Base-by-base conservation (phyloP, 805 yeast species). In the Danielia oregonensis region DNA sequence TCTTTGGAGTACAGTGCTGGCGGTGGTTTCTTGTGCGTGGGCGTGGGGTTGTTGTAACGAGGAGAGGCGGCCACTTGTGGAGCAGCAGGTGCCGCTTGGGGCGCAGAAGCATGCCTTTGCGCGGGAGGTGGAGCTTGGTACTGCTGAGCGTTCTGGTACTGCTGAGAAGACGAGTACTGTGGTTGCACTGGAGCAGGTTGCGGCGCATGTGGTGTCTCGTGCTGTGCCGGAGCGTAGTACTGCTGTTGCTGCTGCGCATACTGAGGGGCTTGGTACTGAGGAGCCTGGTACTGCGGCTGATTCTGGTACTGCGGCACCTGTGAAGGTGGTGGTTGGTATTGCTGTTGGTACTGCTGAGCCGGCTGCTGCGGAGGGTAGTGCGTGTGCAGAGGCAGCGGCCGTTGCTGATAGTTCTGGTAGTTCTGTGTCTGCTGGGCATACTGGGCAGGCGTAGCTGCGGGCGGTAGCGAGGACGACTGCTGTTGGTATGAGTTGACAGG, bases 1-100 rank as follows among this genome's bases (percentile, higher is more conserved):
- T 40, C 51, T 17, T 54, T 38, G 6, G 61, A 50, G 22, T 19
- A 19, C 22, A 7, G 22, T 23, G 41, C 36, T 15, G 36, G 39
- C 6, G 49, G 51, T 9, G 50, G 36, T 26, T 43, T 49, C 22
- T 19, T 19, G 17, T 43, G 43, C 12, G 40, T 17, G 8, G 51
- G 35, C 15, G 31, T 18, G 14, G 24, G n/a, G n/a, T n/a, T n/a
- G n/a, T n/a, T n/a, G n/a, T n/a, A n/a, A n/a, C n/a, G n/a, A n/a
- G n/a, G n/a, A 22, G 24, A 11, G 24, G 16, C 26, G 10, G 29
- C 16, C 26, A 4, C 24, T 17, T 6, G 26, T 10, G 15, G 33
- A 19, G 6, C 14, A 8, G 32, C 26, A 5, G 27, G 27, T 7
- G 27, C 9, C 9, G 17, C n/a, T n/a, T n/a, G n/a, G n/a, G n/a